Evolutionary conservation across 2,329 filamentous ascomycete species (phyloP), one percentile per base, ranked within the genome.

Genomic region (Zasmidium angulare): DNA sequence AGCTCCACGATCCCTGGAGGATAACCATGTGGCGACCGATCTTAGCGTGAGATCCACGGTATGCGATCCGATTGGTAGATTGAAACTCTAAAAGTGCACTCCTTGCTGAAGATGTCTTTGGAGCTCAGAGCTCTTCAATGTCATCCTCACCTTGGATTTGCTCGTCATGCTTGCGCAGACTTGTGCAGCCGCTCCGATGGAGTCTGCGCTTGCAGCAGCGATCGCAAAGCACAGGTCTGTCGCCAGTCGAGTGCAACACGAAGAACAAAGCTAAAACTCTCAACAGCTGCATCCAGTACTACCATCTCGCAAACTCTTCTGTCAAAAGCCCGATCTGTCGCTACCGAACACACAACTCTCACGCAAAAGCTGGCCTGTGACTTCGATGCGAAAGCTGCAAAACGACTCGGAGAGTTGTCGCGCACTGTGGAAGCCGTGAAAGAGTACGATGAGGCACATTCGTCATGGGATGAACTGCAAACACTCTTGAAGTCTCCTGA

Each of bases 381-480:
- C 50, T 88, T 86, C 66, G 83, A 87, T 63, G 74, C 80, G 10
- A 76, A 76, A 52, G 74, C 79, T 6, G 85, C 86, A 46, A 87
- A 85, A 74, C 81, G 81, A 63, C 69, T 82, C 26, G 85, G 84
- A 46, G 82, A 86, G 66, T 75, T 86, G 53, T 76, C 79, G 17
- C 72, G 77, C 20, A 78, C 85, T 3, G 78, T 81, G 36, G 74
- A 77, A 43, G 82, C 83, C 2, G 69, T 87, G 60, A 77, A 79
- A 63, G 78, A 82, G 66, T 87, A 84, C 79, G 82, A 86, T 52
- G 78, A 80, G 60, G 82, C 84, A 50, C 81, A 81, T 55, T 81
- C 85, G 78, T 80, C 84, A 51, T 77, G 86, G 55, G 61, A 72
- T 51, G 95, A 98, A 75, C 84, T 99, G 54, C 85, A 87, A 11